Conservation (phyloP, 2,329 filamentous ascomycete genomes). For the Xylaria sp. region DNA sequence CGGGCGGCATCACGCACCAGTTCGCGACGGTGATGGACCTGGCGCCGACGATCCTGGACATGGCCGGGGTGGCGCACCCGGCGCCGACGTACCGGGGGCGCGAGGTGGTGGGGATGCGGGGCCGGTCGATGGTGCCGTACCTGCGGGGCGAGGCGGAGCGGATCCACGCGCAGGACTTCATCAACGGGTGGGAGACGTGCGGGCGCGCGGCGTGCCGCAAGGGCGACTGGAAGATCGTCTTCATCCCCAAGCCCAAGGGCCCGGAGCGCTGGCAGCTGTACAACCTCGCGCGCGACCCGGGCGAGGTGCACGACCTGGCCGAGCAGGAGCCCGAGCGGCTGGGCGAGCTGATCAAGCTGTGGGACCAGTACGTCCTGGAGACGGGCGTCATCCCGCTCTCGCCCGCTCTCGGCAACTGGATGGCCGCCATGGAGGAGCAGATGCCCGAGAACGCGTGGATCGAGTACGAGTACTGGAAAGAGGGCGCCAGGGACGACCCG, state of each 20-base stretch:
- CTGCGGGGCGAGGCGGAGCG: conserved; percentile 30
- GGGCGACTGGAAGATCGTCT: conserved; percentile 46
- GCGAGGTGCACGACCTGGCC: conserved; percentile 46
- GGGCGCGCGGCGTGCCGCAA: conserved; percentile 39
- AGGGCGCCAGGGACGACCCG: conserved; percentile 46
- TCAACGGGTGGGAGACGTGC: conserved; percentile 43
- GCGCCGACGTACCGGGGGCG: conserved; percentile 50
- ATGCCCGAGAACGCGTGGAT: conserved; percentile 69
- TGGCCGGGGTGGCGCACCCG: conserved; percentile 54
- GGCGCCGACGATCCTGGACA: conserved; percentile 50
- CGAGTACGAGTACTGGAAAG: conserved; percentile 65
- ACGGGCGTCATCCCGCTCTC: conserved; percentile 62
- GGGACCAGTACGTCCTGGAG: conserved; percentile 49
- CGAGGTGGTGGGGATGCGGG: conserved; percentile 39
- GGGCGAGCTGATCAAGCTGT: conserved; percentile 38
- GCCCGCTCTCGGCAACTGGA: conserved; percentile 59
- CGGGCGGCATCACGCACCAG: conserved; percentile 48
- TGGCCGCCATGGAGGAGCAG: conserved; percentile 64
- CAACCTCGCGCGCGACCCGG: conserved; percentile 48
- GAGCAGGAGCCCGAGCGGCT: conserved; percentile 38
- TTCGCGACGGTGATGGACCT: conserved; percentile 58
- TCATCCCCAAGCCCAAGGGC: conserved; percentile 52
- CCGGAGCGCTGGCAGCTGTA: conserved; percentile 54
- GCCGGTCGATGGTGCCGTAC: conserved; percentile 40
- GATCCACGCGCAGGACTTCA: conserved; percentile 42